Conservation (phyloP, 1,284 basidiomycete genomes). For the Coriolopsis trogii region DNA sequence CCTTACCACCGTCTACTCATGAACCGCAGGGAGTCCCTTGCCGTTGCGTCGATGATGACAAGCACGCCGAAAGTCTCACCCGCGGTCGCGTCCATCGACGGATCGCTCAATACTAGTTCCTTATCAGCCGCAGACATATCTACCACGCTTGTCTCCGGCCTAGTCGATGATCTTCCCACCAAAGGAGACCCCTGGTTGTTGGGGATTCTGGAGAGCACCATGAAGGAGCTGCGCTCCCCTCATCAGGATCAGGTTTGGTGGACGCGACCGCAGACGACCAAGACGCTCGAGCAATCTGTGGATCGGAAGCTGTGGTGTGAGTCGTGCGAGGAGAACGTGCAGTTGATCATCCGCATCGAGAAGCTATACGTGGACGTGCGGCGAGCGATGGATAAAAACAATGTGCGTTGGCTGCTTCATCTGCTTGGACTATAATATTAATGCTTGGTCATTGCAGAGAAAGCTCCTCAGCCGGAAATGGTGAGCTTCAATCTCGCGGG, state of each 20-base stretch:
- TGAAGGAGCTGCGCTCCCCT: slow-evolving; percentile 2
- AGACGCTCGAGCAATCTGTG: slow-evolving; percentile 3
- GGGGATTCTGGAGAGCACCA: neutral
- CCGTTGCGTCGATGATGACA: slow-evolving; percentile 1
- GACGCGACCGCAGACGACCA: neutral
- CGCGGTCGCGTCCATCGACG: neutral
- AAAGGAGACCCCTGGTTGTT: slow-evolving; percentile 5
- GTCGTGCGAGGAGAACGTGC: slow-evolving; percentile 2
- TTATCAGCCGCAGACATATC: neutral
- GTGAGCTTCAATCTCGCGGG: too few species aligned
- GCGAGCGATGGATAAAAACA: slow-evolving; percentile 1
- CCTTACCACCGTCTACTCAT: slow-evolving; percentile 7
- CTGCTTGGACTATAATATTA: too few species aligned
- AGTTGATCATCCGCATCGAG: slow-evolving; percentile 6
- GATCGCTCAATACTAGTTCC: neutral
- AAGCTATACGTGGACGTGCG: slow-evolving; percentile 1
- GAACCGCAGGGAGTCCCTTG: neutral
- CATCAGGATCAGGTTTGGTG: slow-evolving; percentile 3
- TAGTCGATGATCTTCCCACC: neutral
- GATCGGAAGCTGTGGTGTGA: slow-evolving; percentile 7
- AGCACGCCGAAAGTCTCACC: neutral
- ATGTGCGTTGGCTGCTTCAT: too few species aligned
- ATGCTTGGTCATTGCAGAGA: too few species aligned
- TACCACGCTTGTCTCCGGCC: neutral
- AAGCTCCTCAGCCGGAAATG: too few species aligned